Conservation (phyloP, 345 rosid species). For the Pistacia vera region DNA sequence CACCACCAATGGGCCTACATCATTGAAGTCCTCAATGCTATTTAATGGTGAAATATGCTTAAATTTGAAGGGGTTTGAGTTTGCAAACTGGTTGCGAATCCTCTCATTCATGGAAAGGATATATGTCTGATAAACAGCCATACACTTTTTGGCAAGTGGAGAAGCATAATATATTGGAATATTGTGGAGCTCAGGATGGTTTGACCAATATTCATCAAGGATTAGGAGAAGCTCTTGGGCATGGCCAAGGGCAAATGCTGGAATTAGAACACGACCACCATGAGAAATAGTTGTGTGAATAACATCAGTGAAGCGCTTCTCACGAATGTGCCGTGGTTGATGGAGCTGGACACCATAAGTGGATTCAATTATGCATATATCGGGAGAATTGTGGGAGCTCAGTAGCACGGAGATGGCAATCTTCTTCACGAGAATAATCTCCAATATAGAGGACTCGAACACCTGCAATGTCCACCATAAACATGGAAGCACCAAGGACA, state of each 20-base stretch:
- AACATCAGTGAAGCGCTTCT: slow-evolving; percentile 94
- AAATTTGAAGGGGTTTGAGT: slow-evolving; percentile 89
- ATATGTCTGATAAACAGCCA: slow-evolving; percentile 96
- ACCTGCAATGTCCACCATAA: slow-evolving; percentile 96
- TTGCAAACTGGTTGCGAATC: slow-evolving; percentile 88
- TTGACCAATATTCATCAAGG: slow-evolving; percentile 89
- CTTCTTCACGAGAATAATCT: slow-evolving; percentile 95
- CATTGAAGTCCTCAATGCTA: slow-evolving; percentile 85
- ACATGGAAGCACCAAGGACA: slow-evolving; percentile 99
- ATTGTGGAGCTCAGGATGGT: slow-evolving; percentile 85
- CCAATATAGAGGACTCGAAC: slow-evolving; percentile 94
- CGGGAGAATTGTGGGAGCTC: slow-evolving; percentile 98
- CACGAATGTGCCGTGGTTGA: slow-evolving; percentile 81
- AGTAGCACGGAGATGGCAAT: slow-evolving; percentile 92
- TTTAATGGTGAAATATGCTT: slow-evolving; percentile 80
- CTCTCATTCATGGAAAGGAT: slow-evolving; percentile 95
- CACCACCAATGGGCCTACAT: slow-evolving; percentile 89
- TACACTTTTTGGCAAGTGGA: slow-evolving; percentile 94
- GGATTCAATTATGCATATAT: slow-evolving; percentile 90
- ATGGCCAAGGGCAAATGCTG: slow-evolving; percentile 84
- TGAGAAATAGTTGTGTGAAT: slow-evolving; percentile 84
- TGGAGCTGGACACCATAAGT: slow-evolving; percentile 97
- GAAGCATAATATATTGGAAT: slow-evolving; percentile 95
- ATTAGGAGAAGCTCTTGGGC: slow-evolving; percentile 84
- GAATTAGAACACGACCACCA: slow-evolving; percentile 93